These are phyloP conservation scores for Orbilia ellipsospora DNA, from an alignment of 2,329 filamentous ascomycete species.

Conservation along the genomic window DNA sequence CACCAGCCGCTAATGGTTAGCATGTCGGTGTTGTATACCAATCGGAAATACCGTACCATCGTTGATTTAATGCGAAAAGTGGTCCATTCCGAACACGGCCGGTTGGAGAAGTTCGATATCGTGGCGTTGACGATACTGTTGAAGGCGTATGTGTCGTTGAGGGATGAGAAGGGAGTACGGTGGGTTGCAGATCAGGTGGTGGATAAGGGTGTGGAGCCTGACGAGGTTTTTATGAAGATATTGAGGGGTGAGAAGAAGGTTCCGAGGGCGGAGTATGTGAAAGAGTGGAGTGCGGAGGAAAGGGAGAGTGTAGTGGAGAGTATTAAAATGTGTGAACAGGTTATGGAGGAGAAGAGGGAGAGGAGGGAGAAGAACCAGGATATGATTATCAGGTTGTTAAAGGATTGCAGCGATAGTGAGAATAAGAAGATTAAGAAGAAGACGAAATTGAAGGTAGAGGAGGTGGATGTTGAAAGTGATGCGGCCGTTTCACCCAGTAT, in stretches of 20 bases:
- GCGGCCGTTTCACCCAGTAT: neutral
- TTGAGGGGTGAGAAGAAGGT: conserved; percentile 29
- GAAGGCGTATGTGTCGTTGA: conserved; percentile 56
- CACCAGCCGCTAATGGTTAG: conserved; percentile 57
- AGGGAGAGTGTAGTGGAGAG: conserved; percentile 11
- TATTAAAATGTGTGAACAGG: conserved; percentile 18
- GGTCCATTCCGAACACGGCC: conserved; percentile 55
- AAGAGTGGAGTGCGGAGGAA: conserved; percentile 20
- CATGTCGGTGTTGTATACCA: conserved; percentile 54
- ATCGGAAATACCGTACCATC: conserved; percentile 45
- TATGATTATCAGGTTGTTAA: conserved; percentile 31
- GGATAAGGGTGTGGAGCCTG: conserved; percentile 28
- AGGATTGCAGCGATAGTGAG: neutral
- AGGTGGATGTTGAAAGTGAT: neutral
- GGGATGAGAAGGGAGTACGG: conserved; percentile 54
- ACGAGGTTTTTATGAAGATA: conserved; percentile 41
- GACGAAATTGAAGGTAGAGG: neutral
- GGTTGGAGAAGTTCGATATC: conserved; percentile 50
- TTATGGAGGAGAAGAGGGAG: conserved; percentile 2
- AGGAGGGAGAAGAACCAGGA: conserved; percentile 20
- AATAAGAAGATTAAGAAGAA: neutral
- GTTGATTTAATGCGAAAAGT: conserved; percentile 57
- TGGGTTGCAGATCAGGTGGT: conserved; percentile 55
- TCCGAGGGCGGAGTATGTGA: conserved; percentile 19
- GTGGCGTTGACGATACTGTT: conserved; percentile 57